Conservation (phyloP, 106 monocot genomes). For the Dioscorea dumetorum region DNA sequence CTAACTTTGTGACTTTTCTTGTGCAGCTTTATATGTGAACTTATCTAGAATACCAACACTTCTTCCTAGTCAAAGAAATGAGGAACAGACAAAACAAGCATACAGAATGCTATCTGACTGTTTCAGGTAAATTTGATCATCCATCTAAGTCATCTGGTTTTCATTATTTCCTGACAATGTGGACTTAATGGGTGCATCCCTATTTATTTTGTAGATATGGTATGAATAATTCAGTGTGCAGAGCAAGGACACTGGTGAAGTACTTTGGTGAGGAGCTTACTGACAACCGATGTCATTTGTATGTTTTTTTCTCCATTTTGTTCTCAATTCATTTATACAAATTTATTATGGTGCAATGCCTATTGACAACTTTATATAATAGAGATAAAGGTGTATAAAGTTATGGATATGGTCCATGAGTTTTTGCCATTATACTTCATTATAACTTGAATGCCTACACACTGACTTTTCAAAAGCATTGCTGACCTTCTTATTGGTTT, state of each 20-base stretch:
- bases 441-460: no score
- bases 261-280: constrained; percentile 89
- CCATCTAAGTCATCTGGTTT: background rate
- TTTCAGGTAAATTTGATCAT: constrained; percentile 42
- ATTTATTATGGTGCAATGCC: no score
- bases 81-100: constrained; percentile 70
- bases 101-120: constrained; percentile 92
- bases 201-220: constrained; percentile 59
- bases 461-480: no score
- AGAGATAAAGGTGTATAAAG: no score
- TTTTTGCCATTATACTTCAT: no score
- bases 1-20: constrained; percentile 12
- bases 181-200: background rate
- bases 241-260: constrained; percentile 76
- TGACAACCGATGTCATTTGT: constrained; percentile 54
- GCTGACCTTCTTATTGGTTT: no score
- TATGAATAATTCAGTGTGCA: constrained; percentile 72
- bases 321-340: no score
- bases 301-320: constrained; percentile 21
- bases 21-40: constrained; percentile 74
- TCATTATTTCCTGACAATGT: background rate
- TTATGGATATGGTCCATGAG: no score
- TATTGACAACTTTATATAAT: no score
- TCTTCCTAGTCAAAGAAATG: constrained; percentile 85
- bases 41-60: constrained; percentile 71